Evolutionary conservation across 1,139 yeast genomes (phyloP).

Genomic region (Kurtzmaniella natalensis): DNA sequence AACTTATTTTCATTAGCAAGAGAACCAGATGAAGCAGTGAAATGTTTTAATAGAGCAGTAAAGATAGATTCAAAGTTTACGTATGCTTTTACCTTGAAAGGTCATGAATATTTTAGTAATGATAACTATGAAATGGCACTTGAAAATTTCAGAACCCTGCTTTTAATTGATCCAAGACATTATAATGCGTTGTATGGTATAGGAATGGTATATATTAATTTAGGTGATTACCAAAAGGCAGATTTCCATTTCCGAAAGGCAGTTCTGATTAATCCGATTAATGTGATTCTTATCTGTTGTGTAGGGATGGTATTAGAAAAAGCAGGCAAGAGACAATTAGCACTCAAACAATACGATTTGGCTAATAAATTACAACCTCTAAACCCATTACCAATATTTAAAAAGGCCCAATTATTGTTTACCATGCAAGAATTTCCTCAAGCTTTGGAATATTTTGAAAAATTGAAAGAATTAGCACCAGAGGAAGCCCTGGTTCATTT

Average conservation of each 20-base stretch:
- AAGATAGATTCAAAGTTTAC: constrained; percentile 69
- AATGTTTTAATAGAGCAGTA: constrained; percentile 79
- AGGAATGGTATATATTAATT: constrained; percentile 88
- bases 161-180: constrained; percentile 74
- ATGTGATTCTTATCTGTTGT: constrained; percentile 86
- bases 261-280: constrained; percentile 81
- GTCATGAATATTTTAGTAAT: constrained; percentile 84
- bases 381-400: constrained; percentile 83
- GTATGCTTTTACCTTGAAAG: constrained; percentile 89
- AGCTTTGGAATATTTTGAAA: constrained; percentile 73
- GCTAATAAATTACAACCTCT: constrained; percentile 85
- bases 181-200: constrained; percentile 95
- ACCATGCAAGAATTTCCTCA: constrained; percentile 65
- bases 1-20: constrained; percentile 78
- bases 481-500: constrained; percentile 94
- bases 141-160: constrained; percentile 75
- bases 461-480: constrained; percentile 72
- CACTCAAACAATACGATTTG: constrained; percentile 75
- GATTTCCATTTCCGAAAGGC: constrained; percentile 88
- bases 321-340: constrained; percentile 61
- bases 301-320: constrained; percentile 92
- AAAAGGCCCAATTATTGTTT: constrained; percentile 79
- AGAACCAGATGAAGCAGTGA: constrained; percentile 88
- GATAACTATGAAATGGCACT: constrained; percentile 91
- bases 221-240: constrained; percentile 82